Conservation (phyloP, 2,329 filamentous ascomycete species). For the Capronia epimyces region DNA sequence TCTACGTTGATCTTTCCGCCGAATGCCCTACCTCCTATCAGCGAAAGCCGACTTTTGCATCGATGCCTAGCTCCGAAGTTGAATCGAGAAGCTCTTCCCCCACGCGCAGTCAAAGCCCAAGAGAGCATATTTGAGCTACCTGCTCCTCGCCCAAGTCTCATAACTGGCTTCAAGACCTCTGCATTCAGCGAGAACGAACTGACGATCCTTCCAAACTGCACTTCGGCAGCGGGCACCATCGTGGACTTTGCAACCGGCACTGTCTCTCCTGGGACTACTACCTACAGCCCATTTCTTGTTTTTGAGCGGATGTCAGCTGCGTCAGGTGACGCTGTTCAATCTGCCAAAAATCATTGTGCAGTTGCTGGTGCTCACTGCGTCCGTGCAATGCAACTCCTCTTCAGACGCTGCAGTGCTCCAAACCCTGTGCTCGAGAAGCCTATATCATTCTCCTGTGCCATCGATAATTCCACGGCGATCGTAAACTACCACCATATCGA, state of each 20-base stretch:
- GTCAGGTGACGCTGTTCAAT: slow-evolving; percentile 23
- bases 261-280: slow-evolving; percentile 17
- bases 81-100: slow-evolving; percentile 24
- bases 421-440: slow-evolving; percentile 17
- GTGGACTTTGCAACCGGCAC: slow-evolving; percentile 21
- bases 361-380: slow-evolving; percentile 25
- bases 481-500: slow-evolving; percentile 27
- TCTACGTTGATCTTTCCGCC: slow-evolving; percentile 25
- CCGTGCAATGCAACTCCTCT: slow-evolving; percentile 21
- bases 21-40: slow-evolving; percentile 20
- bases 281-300: slow-evolving; percentile 23
- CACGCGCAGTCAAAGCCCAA: slow-evolving; percentile 16
- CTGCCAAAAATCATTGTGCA: slow-evolving; percentile 26
- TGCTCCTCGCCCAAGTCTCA: slow-evolving; percentile 22
- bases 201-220: slow-evolving; percentile 19
- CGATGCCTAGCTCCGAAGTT: slow-evolving; percentile 21
- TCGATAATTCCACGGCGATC: slow-evolving; percentile 24
- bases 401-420: slow-evolving; percentile 14
- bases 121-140: slow-evolving; percentile 26
- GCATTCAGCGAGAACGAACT: slow-evolving; percentile 24
- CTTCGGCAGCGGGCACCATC: slow-evolving; percentile 20
- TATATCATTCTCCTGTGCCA: slow-evolving; percentile 26
- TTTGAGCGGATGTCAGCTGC: slow-evolving; percentile 23
- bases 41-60: slow-evolving; percentile 6
- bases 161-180: slow-evolving; percentile 21